Evolutionary conservation across 108 stramenopile species (phyloP).

Genomic region (Skeletonema marinoi): DNA sequence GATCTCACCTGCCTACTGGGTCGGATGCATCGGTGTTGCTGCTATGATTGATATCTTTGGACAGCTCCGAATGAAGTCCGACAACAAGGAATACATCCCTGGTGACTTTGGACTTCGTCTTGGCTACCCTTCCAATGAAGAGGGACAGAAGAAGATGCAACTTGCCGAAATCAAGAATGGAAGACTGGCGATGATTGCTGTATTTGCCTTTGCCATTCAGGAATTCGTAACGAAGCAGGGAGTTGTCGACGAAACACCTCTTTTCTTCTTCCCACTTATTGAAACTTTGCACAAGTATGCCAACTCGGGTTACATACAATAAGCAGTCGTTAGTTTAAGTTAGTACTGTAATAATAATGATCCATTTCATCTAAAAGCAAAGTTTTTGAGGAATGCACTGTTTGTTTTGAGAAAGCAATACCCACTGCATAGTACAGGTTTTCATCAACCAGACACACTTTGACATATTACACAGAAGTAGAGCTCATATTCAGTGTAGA

Average conservation of each 20-base stretch:
- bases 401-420: too few species aligned
- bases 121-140: slow-evolving; percentile 61
- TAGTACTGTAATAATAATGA: neutral
- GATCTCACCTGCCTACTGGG: slow-evolving; percentile 85
- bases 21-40: slow-evolving; percentile 58
- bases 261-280: slow-evolving; percentile 86
- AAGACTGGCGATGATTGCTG: slow-evolving; percentile 91
- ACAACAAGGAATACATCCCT: slow-evolving; percentile 55
- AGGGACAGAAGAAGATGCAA: slow-evolving; percentile 70
- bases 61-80: slow-evolving; percentile 42
- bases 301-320: slow-evolving; percentile 84
- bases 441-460: too few species aligned
- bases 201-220: slow-evolving; percentile 82
- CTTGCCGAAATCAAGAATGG: slow-evolving; percentile 91
- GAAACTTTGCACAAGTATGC: slow-evolving; percentile 64
- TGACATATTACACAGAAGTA: too few species aligned
- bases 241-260: slow-evolving; percentile 83
- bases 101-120: slow-evolving; percentile 78
- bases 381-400: too few species aligned
- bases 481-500: too few species aligned
- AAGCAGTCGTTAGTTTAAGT: slow-evolving; percentile 2
- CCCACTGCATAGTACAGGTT: too few species aligned
- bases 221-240: slow-evolving; percentile 73
- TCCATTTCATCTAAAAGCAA: too few species aligned
- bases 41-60: slow-evolving; percentile 80